These are phyloP conservation scores for Phoenix dactylifera DNA, from an alignment of 176 grass and related monocot species.

Conservation along the genomic window DNA sequence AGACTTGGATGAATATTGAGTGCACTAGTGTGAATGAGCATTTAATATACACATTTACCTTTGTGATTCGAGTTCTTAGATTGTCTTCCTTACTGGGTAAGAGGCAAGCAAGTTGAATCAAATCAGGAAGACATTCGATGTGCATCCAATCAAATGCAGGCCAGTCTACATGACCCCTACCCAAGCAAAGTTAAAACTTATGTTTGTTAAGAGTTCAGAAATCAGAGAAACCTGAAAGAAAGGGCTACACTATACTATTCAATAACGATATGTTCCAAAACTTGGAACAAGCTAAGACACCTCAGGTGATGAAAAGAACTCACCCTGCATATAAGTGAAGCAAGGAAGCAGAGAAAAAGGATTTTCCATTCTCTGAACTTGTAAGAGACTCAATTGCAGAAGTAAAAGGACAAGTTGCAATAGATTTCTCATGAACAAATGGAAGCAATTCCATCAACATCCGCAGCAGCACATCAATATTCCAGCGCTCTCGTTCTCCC, in stretches of 20 bases:
- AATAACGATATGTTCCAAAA: too few species aligned
- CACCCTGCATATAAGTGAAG: constrained; percentile 71
- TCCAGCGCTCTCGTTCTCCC: constrained; percentile 86
- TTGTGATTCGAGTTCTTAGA: constrained; percentile 65
- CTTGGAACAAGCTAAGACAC: not conserved
- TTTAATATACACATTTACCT: constrained; percentile 33
- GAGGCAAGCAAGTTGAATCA: constrained; percentile 78
- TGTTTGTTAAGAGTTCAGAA: too few species aligned
- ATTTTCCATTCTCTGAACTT: constrained; percentile 37
- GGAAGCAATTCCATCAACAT: constrained; percentile 77
- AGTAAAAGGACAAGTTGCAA: constrained; percentile 68
- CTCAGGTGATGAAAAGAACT: constrained; percentile 27
- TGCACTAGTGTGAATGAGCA: not conserved
- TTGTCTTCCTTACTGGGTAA: constrained; percentile 84
- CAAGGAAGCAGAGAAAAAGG: constrained; percentile 48
- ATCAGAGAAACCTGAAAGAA: too few species aligned
- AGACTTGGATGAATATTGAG: too few species aligned
- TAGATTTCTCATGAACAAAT: constrained; percentile 68
- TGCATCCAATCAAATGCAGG: constrained; percentile 97
- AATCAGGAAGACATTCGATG: constrained; percentile 77
- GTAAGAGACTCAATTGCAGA: constrained; percentile 21
- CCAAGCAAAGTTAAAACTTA: constrained; percentile 1
- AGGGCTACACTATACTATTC: too few species aligned
- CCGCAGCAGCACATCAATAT: constrained; percentile 78
- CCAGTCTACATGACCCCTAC: constrained; percentile 75